phyloP scores from a whole-genome alignment of 2,329 filamentous ascomycete species.

The Zasmidium citrigriseum region DNA sequence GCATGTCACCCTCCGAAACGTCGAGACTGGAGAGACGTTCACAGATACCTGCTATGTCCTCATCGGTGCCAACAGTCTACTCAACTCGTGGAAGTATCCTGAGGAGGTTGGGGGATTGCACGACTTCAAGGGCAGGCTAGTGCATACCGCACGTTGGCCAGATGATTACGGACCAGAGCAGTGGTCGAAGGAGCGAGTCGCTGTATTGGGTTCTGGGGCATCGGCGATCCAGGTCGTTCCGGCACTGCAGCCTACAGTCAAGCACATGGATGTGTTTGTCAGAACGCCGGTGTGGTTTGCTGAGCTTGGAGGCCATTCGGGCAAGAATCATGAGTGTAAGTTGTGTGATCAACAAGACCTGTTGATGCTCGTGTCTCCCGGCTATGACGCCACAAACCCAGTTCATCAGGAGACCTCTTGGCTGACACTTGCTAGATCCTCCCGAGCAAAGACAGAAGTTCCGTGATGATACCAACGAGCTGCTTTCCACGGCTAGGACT shows the following conservation, averaged over 20 bases:
- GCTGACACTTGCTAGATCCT: constrained; percentile 44
- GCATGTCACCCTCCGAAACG: neutral
- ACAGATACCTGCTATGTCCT: constrained; percentile 4
- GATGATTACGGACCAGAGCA: constrained; percentile 32
- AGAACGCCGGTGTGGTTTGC: constrained; percentile 36
- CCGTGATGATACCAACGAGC: constrained; percentile 26
- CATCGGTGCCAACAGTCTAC: neutral
- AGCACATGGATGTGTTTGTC: constrained; percentile 49
- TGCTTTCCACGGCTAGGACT: constrained; percentile 3
- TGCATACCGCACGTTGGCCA: constrained; percentile 43
- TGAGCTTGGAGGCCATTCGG: constrained; percentile 5
- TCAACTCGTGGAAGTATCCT: constrained; percentile 6
- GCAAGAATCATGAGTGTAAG: constrained; percentile 6
- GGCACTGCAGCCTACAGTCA: constrained; percentile 46
- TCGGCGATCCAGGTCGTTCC: constrained; percentile 41
- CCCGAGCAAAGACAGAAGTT: constrained; percentile 47
- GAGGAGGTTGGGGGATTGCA: constrained; percentile 23
- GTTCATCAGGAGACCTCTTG: too few relatives aligned
- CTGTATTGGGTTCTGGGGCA: constrained; percentile 2
- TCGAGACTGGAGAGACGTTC: neutral
- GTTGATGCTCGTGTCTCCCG: neutral
- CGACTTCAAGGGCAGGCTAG: constrained; percentile 43
- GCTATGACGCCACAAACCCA: too few relatives aligned
- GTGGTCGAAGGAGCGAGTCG: constrained; percentile 14
- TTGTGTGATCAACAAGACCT: neutral